These are phyloP conservation scores for Clonostachys chloroleuca DNA, from an alignment of 2,329 filamentous ascomycete species.

Conservation along the genomic window DNA sequence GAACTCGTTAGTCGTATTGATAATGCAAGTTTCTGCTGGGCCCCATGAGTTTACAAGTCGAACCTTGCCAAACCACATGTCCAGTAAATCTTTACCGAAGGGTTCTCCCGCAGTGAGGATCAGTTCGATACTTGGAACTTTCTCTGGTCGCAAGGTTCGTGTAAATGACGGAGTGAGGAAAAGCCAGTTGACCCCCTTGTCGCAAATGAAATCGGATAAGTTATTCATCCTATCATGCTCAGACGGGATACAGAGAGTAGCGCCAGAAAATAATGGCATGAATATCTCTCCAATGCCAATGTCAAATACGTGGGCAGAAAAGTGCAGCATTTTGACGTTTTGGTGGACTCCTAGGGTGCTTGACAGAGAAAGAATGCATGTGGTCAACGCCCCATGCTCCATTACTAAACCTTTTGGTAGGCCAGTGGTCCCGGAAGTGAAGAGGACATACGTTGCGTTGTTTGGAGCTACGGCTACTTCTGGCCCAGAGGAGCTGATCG, in stretches of 20 bases:
- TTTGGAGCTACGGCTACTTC: neutral
- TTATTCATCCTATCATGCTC: conserved; percentile 4
- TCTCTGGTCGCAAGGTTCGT: conserved; percentile 1
- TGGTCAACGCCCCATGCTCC: conserved; percentile 9
- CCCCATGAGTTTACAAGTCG: conserved; percentile 5
- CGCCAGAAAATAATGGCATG: conserved; percentile 5
- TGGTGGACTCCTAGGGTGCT: conserved; percentile 1
- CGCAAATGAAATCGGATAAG: conserved; percentile 4
- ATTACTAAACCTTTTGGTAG: conserved; percentile 13
- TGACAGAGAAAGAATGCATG: conserved; percentile 2
- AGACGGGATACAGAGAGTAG: conserved; percentile 8
- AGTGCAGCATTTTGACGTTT: conserved; percentile 8
- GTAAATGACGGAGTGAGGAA: conserved; percentile 2
- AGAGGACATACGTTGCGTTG: conserved; percentile 11
- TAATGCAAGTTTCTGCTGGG: conserved; percentile 4
- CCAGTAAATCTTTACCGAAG: conserved; percentile 3
- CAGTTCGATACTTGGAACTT: neutral
- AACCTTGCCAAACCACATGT: conserved; percentile 3
- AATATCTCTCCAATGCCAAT: conserved; percentile 7
- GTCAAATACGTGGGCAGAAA: conserved; percentile 10
- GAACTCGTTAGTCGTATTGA: conserved; percentile 3
- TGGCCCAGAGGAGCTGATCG: neutral
- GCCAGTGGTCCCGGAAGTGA: conserved; percentile 16
- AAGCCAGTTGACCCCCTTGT: neutral
- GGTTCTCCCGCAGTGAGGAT: conserved; percentile 8